Evolutionary conservation across 345 rosid species (phyloP).

Genomic region (Aquilaria yunnanensis): DNA sequence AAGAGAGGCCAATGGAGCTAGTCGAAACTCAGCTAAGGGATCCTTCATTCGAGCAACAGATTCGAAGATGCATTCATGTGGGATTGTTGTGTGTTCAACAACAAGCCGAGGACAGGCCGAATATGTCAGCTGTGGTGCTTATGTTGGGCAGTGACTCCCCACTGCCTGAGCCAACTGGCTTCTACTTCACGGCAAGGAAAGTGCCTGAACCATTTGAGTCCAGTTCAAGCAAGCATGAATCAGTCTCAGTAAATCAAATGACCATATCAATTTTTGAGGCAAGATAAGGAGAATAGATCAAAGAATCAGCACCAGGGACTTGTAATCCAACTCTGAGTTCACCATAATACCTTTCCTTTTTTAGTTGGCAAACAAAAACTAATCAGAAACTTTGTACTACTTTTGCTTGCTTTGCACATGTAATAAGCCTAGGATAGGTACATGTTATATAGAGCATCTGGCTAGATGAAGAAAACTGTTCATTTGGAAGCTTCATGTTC

Average conservation of each 20-base stretch:
- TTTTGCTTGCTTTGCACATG: too few species aligned
- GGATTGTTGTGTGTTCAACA: conserved; percentile 30
- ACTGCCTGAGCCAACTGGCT: conserved; percentile 32
- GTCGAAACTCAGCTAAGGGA: conserved; percentile 9
- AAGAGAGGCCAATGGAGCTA: conserved; percentile 17
- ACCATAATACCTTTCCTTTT: conserved; percentile 11
- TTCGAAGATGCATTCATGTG: conserved; percentile 22
- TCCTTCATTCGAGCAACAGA: conserved; percentile 5
- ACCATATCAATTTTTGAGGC: background rate
- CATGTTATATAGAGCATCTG: too few species aligned
- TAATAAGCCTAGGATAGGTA: too few species aligned
- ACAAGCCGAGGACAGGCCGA: conserved; percentile 19
- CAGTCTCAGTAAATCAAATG: background rate
- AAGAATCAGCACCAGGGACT: background rate
- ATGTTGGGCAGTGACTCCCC: conserved; percentile 25
- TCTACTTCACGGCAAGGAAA: conserved; percentile 13
- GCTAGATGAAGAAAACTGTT: too few species aligned
- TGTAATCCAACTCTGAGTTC: conserved; percentile 5
- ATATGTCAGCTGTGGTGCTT: conserved; percentile 20
- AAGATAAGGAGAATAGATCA: conserved; percentile 17
- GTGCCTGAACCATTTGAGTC: background rate
- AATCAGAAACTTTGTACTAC: background rate
- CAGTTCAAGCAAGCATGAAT: background rate
- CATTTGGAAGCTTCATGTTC: too few species aligned
- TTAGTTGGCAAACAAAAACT: conserved; percentile 38